These are phyloP conservation scores for Trifolium repens DNA, from an alignment of 306 rosid genomes.

Conservation along the genomic window DNA sequence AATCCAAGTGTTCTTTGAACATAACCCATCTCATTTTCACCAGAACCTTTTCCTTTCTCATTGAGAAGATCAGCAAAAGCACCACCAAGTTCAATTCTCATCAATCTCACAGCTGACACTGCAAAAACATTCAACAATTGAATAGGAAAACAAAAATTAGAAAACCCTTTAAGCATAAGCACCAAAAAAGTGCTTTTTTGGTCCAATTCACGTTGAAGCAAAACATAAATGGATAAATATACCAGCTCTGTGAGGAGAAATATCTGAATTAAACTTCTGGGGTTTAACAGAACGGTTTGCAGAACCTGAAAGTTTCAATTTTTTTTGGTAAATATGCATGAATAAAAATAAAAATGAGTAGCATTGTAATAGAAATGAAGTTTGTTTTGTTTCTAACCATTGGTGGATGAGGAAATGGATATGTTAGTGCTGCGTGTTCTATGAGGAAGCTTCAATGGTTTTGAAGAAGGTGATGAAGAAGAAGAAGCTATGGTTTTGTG, in stretches of 20 bases:
- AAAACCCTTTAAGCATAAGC: conserved; percentile 6
- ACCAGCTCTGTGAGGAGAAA: conserved; percentile 97
- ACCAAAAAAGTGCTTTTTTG: background rate
- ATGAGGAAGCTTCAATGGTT: conserved; percentile 45
- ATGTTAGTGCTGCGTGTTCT: conserved; percentile 39
- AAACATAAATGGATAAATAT: conserved; percentile 1
- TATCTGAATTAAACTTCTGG: conserved; percentile 71
- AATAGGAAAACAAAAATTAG: conserved; percentile 13
- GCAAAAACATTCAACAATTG: conserved; percentile 18
- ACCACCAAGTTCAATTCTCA: conserved; percentile 92
- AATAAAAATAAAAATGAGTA: background rate
- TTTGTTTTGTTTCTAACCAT: conserved; percentile 50
- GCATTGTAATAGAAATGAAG: conserved; percentile 25
- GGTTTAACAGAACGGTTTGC: conserved; percentile 47
- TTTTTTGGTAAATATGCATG: conserved; percentile 22
- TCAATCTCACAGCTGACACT: conserved; percentile 87
- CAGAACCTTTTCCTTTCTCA: conserved; percentile 94
- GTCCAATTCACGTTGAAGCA: background rate
- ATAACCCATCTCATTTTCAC: conserved; percentile 91
- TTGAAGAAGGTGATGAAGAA: conserved; percentile 43
- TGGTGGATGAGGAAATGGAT: conserved; percentile 47
- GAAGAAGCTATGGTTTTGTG: conserved; percentile 39
- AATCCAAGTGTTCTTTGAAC: conserved; percentile 87
- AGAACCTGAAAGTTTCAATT: conserved; percentile 51
- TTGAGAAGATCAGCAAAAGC: conserved; percentile 95